Conservation (phyloP, 2,329 filamentous ascomycete genomes). For the Colletotrichum sp. region DNA sequence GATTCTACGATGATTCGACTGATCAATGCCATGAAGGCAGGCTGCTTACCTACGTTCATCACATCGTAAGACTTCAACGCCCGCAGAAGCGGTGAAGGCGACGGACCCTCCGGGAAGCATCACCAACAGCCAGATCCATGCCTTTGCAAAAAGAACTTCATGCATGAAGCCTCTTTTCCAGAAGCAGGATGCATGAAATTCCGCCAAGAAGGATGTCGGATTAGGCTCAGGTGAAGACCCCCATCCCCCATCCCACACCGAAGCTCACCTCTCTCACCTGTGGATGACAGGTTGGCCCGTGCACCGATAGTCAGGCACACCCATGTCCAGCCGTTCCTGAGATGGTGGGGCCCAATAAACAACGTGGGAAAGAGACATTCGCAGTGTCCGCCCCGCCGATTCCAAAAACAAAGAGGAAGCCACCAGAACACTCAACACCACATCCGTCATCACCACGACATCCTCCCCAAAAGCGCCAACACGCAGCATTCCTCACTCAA, state of each 20-base stretch:
- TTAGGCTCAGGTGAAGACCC: neutral
- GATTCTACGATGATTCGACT: neutral
- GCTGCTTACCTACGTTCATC: neutral
- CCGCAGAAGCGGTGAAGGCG: neutral
- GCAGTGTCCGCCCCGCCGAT: neutral
- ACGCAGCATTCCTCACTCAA: neutral
- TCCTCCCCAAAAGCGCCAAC: neutral
- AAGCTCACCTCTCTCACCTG: neutral
- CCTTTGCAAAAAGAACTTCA: neutral
- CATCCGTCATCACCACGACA: neutral
- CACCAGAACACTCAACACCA: neutral
- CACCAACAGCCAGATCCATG: neutral
- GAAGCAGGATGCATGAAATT: neutral
- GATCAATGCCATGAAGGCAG: neutral
- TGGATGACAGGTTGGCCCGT: neutral
- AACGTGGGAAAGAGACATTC: constrained; percentile 2
- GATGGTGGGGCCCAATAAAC: neutral
- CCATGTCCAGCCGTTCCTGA: neutral
- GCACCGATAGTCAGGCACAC: neutral
- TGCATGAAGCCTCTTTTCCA: neutral
- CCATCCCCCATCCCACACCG: neutral
- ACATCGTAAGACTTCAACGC: neutral
- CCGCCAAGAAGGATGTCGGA: neutral
- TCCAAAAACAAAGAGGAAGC: neutral
- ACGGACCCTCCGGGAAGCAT: neutral